These are phyloP conservation scores for Inosperma sp. DNA, from an alignment of 768 basidiomycete genomes.

Conservation along the genomic window DNA sequence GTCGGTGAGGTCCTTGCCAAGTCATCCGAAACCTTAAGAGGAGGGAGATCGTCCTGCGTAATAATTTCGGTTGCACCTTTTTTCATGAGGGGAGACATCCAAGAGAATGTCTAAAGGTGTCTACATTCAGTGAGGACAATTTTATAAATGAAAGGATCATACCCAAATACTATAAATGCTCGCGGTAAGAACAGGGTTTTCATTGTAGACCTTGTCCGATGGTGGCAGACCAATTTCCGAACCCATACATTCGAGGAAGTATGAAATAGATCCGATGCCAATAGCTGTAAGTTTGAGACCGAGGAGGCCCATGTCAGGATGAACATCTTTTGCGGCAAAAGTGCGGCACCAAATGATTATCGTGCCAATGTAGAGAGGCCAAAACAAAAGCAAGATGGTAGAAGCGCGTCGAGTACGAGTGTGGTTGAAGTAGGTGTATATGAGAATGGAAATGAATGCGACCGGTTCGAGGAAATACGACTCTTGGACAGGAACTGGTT, in stretches of 20 bases:
- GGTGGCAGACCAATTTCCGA: slow-evolving; percentile 45
- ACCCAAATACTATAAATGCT: slow-evolving; percentile 78
- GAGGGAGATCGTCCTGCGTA: slow-evolving; percentile 82
- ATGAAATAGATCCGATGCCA: slow-evolving; percentile 48
- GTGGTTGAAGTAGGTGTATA: slow-evolving; percentile 65
- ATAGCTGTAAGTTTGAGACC: slow-evolving; percentile 41
- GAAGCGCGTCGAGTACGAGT: slow-evolving; percentile 67
- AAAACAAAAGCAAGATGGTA: slow-evolving; percentile 71
- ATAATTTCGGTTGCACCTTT: slow-evolving; percentile 64
- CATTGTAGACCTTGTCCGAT: slow-evolving; percentile 38
- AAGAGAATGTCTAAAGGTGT: slow-evolving; percentile 58
- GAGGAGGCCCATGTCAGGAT: slow-evolving; percentile 34
- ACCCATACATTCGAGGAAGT: slow-evolving; percentile 65
- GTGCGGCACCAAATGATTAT: slow-evolving; percentile 62
- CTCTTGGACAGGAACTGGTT: slow-evolving; percentile 41
- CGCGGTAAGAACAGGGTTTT: slow-evolving; percentile 70
- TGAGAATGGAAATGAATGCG: slow-evolving; percentile 42
- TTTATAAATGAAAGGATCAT: slow-evolving; percentile 9
- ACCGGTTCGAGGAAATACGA: slow-evolving; percentile 57
- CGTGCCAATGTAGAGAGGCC: slow-evolving; percentile 59
- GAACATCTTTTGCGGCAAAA: slow-evolving; percentile 27
- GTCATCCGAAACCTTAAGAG: slow-evolving; percentile 64
- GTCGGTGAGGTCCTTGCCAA: slow-evolving; percentile 55
- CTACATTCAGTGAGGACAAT: slow-evolving; percentile 1
- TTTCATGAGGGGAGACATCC: slow-evolving; percentile 79